Percentiles rank a stretch among this genome's conserved stretches.
phyloP scores from a whole-genome alignment of 768 basidiomycete genomes.

The Piloderma croceum region DNA sequence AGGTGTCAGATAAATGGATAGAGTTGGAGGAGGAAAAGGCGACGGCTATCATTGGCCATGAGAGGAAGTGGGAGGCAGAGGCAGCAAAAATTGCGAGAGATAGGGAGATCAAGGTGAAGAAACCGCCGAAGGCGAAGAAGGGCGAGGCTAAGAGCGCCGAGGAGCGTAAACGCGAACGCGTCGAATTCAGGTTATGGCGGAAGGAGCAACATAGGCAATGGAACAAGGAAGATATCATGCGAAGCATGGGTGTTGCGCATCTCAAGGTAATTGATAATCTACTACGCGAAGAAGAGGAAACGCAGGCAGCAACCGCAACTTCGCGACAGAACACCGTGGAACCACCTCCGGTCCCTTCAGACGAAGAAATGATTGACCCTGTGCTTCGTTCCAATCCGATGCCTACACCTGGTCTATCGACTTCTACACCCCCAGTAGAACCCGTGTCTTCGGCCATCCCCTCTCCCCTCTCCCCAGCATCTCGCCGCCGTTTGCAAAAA shows the following conservation, averaged over 20 bases:
- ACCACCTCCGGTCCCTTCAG: neutral
- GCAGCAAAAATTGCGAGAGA: neutral
- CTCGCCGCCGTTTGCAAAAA: slow-evolving; percentile 54
- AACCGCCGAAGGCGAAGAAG: slow-evolving; percentile 5
- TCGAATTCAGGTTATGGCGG: slow-evolving; percentile 2
- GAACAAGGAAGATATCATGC: slow-evolving; percentile 25
- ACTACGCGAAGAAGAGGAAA: slow-evolving; percentile 1
- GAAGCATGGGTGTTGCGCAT: slow-evolving; percentile 22
- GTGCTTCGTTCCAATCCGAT: slow-evolving; percentile 1
- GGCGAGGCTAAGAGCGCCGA: slow-evolving; percentile 1
- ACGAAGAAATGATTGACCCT: no score
- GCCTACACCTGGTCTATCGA: slow-evolving; percentile 4
- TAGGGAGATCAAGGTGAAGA: neutral
- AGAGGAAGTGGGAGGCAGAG: slow-evolving; percentile 9
- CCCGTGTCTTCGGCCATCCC: slow-evolving; percentile 10
- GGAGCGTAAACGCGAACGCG: slow-evolving; percentile 8
- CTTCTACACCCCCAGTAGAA: slow-evolving; percentile 9
- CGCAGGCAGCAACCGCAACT: slow-evolving; percentile 3
- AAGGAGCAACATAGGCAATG: slow-evolving; percentile 11
- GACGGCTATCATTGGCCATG: slow-evolving; percentile 14
- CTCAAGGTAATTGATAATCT: slow-evolving; percentile 33
- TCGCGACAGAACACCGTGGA: neutral
- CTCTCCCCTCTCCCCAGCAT: slow-evolving; percentile 36
- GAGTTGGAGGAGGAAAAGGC: slow-evolving; percentile 30
- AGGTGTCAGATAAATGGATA: slow-evolving; percentile 32